Base-by-base conservation (phyloP, 2,329 filamentous ascomycete species). In the Aspergillus latus region DNA sequence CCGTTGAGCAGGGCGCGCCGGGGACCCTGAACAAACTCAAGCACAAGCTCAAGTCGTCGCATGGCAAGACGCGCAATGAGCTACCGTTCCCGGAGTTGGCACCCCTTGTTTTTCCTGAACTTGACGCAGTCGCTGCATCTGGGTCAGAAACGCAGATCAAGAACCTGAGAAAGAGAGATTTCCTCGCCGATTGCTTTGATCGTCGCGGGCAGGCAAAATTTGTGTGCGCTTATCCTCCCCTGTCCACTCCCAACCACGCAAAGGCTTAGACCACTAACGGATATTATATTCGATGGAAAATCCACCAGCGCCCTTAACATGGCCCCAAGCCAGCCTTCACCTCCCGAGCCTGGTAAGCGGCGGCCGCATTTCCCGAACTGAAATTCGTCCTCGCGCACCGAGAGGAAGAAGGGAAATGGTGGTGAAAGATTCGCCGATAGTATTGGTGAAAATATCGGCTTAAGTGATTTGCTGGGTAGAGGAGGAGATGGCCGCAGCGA, bases 171-270 rank as follows among this genome's bases (percentile, higher is more conserved):
- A 59, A 61, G 52, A 49, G 46, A n/a, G 61, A 64, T 1, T 74
- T 81, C 61, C 68, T 83, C n/a, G 68, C 65, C 3, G 72, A 76
- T 43, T 84, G 84, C 62, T 63, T 78, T 44, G 81, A 84, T 61
- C 74, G 77, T 11, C 68, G 79, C 16, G 76, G 78, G 0, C 76
- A 79, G 48, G 78, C 79, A 0, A 63, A 70, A 44, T 82, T 78
- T 57, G 77, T 77, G 47, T 59, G 68, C 10, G 3, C 63, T n/a
- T n/a, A n/a, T n/a, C n/a, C n/a, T n/a, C n/a, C n/a, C n/a, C n/a
- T n/a, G n/a, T n/a, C n/a, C n/a, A n/a, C n/a, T n/a, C n/a, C n/a
- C n/a, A n/a, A n/a, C n/a, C n/a, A n/a, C n/a, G n/a, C n/a, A n/a
- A n/a, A n/a, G n/a, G n/a, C n/a, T n/a, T n/a, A n/a, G n/a, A n/a